Evolutionary conservation across 306 rosid genomes (phyloP).

Genomic region (Castanospermum australe): DNA sequence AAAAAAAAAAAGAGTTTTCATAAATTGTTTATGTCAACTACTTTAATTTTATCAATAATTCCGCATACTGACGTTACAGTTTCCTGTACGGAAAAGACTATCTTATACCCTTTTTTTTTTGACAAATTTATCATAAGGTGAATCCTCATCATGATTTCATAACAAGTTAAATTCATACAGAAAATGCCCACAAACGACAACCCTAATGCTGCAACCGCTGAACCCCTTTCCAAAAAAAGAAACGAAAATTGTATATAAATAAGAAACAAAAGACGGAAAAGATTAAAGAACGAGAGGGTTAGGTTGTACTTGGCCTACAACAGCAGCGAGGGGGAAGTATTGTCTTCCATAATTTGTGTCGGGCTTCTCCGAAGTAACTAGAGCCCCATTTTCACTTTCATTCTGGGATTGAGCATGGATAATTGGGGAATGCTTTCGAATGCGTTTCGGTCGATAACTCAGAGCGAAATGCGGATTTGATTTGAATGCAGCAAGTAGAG

Average conservation of each 20-base stretch:
- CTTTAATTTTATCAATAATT: not conserved
- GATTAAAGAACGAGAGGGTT: not conserved
- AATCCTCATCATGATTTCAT: not conserved
- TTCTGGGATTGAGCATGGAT: constrained; percentile 50
- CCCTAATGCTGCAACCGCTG: not conserved
- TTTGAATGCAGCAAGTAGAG: constrained; percentile 18
- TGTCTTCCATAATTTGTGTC: constrained; percentile 60
- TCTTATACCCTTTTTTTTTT: not conserved
- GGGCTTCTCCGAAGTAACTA: constrained; percentile 37
- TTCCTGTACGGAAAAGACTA: not conserved
- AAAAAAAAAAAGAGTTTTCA: not conserved
- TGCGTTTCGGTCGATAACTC: not conserved
- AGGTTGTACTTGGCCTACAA: constrained; percentile 85
- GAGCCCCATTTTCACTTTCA: constrained; percentile 72
- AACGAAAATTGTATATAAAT: not conserved
- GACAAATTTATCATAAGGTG: not conserved
- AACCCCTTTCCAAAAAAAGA: not conserved
- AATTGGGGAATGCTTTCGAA: not conserved
- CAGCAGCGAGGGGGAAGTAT: constrained; percentile 93
- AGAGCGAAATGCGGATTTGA: constrained; percentile 20
- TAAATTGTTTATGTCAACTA: not conserved
- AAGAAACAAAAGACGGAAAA: not conserved
- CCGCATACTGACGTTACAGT: not conserved
- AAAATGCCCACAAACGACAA: not conserved
- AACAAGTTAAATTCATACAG: not conserved